Evolutionary conservation across 176 grass and related monocot species (phyloP), one percentile per base, ranked within the genome.

Genomic region (Carex kokanica): DNA sequence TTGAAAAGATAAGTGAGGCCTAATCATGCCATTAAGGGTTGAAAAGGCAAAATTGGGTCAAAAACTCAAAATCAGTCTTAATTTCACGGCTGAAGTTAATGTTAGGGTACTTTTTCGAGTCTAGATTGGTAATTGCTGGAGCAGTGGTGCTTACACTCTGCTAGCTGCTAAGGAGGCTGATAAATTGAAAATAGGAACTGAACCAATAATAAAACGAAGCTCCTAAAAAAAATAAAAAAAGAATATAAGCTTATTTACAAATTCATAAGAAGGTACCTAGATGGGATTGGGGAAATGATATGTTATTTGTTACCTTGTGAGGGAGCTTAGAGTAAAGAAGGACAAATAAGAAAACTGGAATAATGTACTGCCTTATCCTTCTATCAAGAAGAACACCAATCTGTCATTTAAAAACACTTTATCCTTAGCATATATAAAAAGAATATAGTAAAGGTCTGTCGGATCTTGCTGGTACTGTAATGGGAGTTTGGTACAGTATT

Each of bases 311-410:
- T 59, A 99, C 96, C 96, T 99, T 95, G 86, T 95, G 96, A 64
- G 85, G 93, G 69, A 95, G 96, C 88, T 99, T 95, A 81, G 96
- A 99, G 89, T 99, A 95, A 79, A 99, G 91, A 65, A 90, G 73
- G 89, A 99, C 87, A 90, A 99, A 99, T 67, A 86, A 93, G 52
- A 91, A 90, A 81, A 95, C 91, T n/a, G 96, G 93, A 86, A 95
- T 38, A 36, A 90, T 87, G 83, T 92, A 95, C 13, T 56, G 82
- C 25, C 88, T 80, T 84, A 99, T 93, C 83, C 96, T 95, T 88
- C 91, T 90, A 79, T 95, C 96, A 86, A 99, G 85, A 84, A 95
- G 45, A 83, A 83, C 77, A 73, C 96, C 91, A 80, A 82, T 84
- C 96, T 99, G 85, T 70, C 86, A 91, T 74, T 69, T 32, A 89